Conservation (phyloP, 2,329 filamentous ascomycete species). For the Talaromyces sp. region DNA sequence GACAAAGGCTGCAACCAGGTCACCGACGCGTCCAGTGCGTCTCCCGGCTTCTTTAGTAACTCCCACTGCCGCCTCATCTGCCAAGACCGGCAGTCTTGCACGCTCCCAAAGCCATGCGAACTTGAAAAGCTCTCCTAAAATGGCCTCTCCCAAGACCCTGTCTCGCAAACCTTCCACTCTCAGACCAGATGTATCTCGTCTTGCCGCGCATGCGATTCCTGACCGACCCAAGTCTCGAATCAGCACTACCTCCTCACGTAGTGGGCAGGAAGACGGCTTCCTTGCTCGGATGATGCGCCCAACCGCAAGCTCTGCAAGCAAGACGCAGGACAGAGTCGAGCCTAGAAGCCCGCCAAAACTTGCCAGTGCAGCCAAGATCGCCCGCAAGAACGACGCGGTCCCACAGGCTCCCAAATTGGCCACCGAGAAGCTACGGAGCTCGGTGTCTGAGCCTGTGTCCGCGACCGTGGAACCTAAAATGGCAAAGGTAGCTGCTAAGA, state of each 20-base stretch:
- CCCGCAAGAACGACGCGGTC: constrained; percentile 7
- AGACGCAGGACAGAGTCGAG: constrained; percentile 45
- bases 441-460: neutral
- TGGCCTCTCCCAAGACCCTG: constrained; percentile 19
- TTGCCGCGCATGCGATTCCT: constrained; percentile 23
- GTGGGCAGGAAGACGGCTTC: constrained; percentile 42
- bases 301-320: constrained; percentile 47
- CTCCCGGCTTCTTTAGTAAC: constrained; percentile 37
- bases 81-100: constrained; percentile 25
- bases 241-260: constrained; percentile 34
- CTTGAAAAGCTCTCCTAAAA: constrained; percentile 9
- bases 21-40: constrained; percentile 37
- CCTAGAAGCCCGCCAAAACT: constrained; percentile 34
- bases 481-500: neutral
- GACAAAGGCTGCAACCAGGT: constrained; percentile 27
- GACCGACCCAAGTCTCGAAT: constrained; percentile 38
- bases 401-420: neutral
- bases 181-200: constrained; percentile 24
- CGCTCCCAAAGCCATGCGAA: constrained; percentile 23
- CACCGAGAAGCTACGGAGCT: neutral
- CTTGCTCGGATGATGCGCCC: constrained; percentile 50
- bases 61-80: constrained; percentile 36
- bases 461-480: neutral
- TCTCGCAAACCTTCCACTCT: constrained; percentile 34
- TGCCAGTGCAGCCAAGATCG: constrained; percentile 14